Conservation (phyloP, 371 early-diverging fungal genomes). For the Paraphysoderma sedebokerense region DNA sequence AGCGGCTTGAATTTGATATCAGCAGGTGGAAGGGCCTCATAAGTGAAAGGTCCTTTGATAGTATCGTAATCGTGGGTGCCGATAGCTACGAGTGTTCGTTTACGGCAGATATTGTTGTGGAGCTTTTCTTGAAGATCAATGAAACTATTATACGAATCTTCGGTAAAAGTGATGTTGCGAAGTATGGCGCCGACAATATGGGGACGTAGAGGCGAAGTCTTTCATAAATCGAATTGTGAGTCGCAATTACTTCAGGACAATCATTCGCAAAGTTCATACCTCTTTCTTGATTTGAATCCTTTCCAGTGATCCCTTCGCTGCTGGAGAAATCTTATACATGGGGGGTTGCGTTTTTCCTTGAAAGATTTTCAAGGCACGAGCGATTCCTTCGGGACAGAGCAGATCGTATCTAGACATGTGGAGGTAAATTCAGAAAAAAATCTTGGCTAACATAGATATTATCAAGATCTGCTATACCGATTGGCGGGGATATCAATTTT, state of each 20-base stretch:
- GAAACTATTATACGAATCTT: constrained; percentile 79
- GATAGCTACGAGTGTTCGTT: constrained; percentile 93
- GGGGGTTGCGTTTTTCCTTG: constrained; percentile 47
- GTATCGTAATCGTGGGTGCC: constrained; percentile 99
- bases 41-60: constrained; percentile 85
- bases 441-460: too few relatives aligned
- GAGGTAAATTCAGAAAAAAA: background rate
- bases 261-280: constrained; percentile 14
- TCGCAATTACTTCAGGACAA: background rate
- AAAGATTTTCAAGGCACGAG: constrained; percentile 70
- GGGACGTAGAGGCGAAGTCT: constrained; percentile 68
- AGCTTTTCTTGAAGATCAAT: constrained; percentile 99
- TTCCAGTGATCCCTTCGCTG: constrained; percentile 34
- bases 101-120: constrained; percentile 90
- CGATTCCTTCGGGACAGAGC: constrained; percentile 87
- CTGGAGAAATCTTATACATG: constrained; percentile 33
- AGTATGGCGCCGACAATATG: constrained; percentile 88
- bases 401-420: constrained; percentile 62
- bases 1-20: constrained; percentile 89
- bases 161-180: constrained; percentile 69
- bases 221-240: background rate
- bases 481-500: constrained; percentile 99
- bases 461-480: constrained; percentile 39
- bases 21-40: constrained; percentile 75
- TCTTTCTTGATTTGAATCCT: constrained; percentile 50